Percentiles rank a stretch among this genome's conserved stretches.
These are phyloP conservation scores for Thermothelomyces thermophilus DNA, from an alignment of 2,329 filamentous ascomycete genomes.

Conservation along the genomic window DNA sequence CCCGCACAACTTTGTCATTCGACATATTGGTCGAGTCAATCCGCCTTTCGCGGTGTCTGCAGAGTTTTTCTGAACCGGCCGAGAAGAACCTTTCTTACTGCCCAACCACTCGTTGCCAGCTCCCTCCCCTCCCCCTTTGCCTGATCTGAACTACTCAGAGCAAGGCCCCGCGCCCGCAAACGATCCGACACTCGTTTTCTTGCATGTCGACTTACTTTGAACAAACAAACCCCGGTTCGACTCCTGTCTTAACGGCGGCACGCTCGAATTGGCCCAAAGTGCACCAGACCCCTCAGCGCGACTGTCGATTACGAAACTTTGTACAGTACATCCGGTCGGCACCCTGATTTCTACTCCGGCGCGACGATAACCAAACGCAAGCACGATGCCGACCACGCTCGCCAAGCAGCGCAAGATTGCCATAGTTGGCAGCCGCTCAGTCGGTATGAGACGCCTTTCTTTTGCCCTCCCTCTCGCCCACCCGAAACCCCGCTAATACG, in stretches of 20 bases:
- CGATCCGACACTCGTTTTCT: slow-evolving; percentile 1
- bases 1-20: too few relatives aligned
- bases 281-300: background rate
- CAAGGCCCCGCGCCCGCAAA: background rate
- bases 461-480: too few relatives aligned
- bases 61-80: background rate
- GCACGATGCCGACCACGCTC: slow-evolving; percentile 60
- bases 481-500: background rate
- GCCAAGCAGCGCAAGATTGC: slow-evolving; percentile 91
- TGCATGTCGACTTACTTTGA: background rate
- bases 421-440: slow-evolving; percentile 89
- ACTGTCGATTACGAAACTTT: background rate
- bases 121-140: too few relatives aligned
- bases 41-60: background rate
- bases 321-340: background rate
- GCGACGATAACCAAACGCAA: slow-evolving; percentile 1
- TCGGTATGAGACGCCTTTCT: slow-evolving; percentile 47
- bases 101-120: background rate
- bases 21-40: background rate
- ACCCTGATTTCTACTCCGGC: background rate
- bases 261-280: too few relatives aligned
- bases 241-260: background rate
- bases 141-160: background rate
- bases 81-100: background rate
- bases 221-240: background rate